A percentile compares a stretch with the other conserved stretches of the same genome.
Evolutionary conservation across 2,329 filamentous ascomycete species (phyloP).

Genomic region (Tolypocladium paradoxum): DNA sequence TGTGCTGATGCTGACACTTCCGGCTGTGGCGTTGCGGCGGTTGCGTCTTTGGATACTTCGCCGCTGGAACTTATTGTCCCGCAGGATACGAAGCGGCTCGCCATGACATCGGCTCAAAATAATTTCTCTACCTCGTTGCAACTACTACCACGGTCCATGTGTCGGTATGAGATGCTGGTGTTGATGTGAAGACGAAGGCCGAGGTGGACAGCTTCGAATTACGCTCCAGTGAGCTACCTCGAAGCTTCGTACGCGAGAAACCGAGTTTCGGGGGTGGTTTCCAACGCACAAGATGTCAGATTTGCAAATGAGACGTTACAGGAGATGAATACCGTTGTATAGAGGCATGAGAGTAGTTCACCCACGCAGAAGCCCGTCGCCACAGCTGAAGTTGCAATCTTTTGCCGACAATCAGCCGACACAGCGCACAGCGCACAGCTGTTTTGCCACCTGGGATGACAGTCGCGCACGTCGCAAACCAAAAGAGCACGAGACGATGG

Average conservation of each 20-base stretch:
- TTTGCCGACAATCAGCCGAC: slow-evolving; percentile 4
- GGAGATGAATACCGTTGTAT: neutral
- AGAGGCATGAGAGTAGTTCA: neutral
- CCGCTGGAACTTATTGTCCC: slow-evolving; percentile 32
- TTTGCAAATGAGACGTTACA: neutral
- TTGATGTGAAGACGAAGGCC: neutral
- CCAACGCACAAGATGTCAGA: neutral
- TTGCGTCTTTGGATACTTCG: slow-evolving; percentile 11
- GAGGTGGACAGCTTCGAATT: neutral
- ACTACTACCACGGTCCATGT: neutral
- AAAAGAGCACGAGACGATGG: neutral
- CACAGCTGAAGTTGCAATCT: neutral
- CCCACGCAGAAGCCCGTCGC: neutral
- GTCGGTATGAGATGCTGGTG: neutral
- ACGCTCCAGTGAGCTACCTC: neutral
- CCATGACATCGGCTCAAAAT: slow-evolving; percentile 25
- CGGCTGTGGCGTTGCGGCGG: neutral
- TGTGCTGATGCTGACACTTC: slow-evolving; percentile 5
- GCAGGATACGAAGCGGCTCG: slow-evolving; percentile 44
- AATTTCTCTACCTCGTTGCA: neutral
- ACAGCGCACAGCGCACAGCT: too few relatives aligned
- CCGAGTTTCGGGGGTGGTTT: neutral
- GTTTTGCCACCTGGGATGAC: too few relatives aligned
- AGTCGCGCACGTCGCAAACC: too few relatives aligned
- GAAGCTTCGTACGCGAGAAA: neutral